Conservation (phyloP, 352 stramenopile species). For the Phytophthora fragariae region DNA sequence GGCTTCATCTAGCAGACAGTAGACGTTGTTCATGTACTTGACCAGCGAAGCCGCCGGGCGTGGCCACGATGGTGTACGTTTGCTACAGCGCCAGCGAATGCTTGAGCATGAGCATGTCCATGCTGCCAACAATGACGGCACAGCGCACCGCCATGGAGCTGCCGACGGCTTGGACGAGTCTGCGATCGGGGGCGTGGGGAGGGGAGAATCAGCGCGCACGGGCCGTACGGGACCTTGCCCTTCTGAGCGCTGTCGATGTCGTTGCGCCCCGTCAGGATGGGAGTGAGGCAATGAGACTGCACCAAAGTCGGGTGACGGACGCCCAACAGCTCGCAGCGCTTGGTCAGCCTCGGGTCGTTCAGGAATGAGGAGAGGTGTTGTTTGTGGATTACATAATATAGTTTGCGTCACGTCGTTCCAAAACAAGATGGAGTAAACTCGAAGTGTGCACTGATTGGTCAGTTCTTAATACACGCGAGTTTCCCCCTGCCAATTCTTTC, state of each 20-base stretch:
- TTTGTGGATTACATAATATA: no score
- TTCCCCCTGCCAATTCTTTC: no score
- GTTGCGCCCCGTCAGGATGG: conserved; percentile 90
- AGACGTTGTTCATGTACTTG: conserved; percentile 82
- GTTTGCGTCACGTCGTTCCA: no score
- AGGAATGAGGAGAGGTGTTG: conserved; percentile 73
- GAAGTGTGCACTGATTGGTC: no score
- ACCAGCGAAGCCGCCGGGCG: conserved; percentile 94
- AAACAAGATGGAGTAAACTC: no score
- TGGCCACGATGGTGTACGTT: conserved; percentile 98
- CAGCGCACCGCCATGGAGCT: conserved; percentile 93
- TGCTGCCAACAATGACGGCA: conserved; percentile 94
- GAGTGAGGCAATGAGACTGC: conserved; percentile 92
- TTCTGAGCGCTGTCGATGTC: conserved; percentile 94
- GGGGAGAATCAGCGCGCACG: conserved; percentile 95
- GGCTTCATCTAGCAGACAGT: conserved; percentile 95
- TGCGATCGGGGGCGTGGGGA: conserved; percentile 94
- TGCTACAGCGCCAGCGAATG: conserved; percentile 91
- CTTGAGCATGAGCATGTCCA: conserved; percentile 88
- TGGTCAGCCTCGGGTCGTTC: conserved; percentile 88
- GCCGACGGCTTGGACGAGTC: conserved; percentile 97
- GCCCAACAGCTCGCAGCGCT: conserved; percentile 84
- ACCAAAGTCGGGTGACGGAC: conserved; percentile 91
- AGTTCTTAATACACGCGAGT: no score
- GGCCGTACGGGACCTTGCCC: conserved; percentile 95